A percentile compares a stretch with the other conserved stretches of the same genome.
Conservation (phyloP, 441 rosid genomes). For the Kokia cookei region DNA sequence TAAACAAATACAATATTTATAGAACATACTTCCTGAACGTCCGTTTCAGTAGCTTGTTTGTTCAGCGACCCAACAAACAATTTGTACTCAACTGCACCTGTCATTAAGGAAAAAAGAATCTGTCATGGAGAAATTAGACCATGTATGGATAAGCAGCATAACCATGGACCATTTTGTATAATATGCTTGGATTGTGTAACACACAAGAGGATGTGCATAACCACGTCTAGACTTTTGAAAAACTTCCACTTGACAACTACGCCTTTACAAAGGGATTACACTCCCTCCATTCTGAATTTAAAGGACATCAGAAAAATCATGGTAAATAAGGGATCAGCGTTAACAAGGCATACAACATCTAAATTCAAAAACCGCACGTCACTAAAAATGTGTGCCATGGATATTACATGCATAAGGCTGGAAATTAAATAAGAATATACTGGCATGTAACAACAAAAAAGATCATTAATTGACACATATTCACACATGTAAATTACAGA, state of each 20-base stretch:
- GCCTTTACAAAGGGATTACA: neutral
- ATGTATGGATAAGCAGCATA: slow-evolving; percentile 9
- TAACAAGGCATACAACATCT: neutral
- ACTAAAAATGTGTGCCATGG: neutral
- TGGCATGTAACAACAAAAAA: neutral
- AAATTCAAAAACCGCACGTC: neutral
- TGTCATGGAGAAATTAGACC: slow-evolving; percentile 6
- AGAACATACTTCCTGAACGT: slow-evolving; percentile 84
- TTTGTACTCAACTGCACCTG: slow-evolving; percentile 92
- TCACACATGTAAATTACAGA: neutral
- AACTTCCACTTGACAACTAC: neutral
- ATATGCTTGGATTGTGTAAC: neutral
- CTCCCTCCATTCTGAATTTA: neutral
- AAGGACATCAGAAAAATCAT: neutral
- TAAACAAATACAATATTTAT: neutral
- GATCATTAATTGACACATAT: neutral
- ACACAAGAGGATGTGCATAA: neutral
- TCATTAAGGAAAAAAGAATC: slow-evolving; percentile 18
- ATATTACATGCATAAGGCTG: neutral
- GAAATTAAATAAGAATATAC: neutral
- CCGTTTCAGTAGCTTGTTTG: slow-evolving; percentile 92
- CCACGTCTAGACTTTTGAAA: neutral
- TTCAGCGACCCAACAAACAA: slow-evolving; percentile 94
- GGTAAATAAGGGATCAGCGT: neutral
- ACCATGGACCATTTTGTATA: neutral